Evolutionary conservation across 1,139 yeast species (phyloP).

Genomic region (Saccharomyces hybrid): DNA sequence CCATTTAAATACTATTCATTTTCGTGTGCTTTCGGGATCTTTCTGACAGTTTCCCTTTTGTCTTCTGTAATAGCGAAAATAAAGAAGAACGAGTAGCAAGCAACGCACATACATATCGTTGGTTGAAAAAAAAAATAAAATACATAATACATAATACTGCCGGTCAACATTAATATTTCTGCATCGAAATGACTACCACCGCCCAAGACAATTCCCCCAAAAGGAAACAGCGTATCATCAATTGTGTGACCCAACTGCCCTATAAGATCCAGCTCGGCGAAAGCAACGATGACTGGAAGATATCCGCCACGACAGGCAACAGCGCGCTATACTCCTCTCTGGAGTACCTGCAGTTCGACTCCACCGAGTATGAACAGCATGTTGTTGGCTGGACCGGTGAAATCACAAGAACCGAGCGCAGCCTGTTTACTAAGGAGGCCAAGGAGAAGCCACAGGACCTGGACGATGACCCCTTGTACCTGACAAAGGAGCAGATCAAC

Average conservation of each 20-base stretch:
- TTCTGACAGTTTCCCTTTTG: not conserved
- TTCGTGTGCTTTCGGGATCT: not conserved
- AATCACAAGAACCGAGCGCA: slow-evolving; percentile 30
- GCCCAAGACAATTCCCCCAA: slow-evolving; percentile 9
- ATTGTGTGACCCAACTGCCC: slow-evolving; percentile 33
- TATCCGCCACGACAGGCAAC: slow-evolving; percentile 68
- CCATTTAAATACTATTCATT: not conserved
- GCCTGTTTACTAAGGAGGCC: slow-evolving; percentile 8
- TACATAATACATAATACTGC: not conserved
- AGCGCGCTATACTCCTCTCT: slow-evolving; percentile 78
- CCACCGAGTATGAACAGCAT: slow-evolving; percentile 78
- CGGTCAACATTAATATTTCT: not conserved
- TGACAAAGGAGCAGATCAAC: slow-evolving; percentile 49
- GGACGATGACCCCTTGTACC: slow-evolving; percentile 53
- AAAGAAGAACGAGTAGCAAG: not conserved
- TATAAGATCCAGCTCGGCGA: slow-evolving; percentile 26
- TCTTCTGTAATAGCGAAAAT: not conserved
- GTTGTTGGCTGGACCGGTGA: slow-evolving; percentile 97
- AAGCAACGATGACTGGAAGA: slow-evolving; percentile 38
- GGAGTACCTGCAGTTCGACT: slow-evolving; percentile 47
- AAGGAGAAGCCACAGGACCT: slow-evolving; percentile 19
- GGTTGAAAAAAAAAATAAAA: not conserved
- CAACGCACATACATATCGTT: not conserved
- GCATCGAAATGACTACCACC: slow-evolving; percentile 2
- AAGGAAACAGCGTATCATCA: slow-evolving; percentile 28